Base-by-base conservation (phyloP, 1,139 yeast genomes). In the Scheffersomyces parashehatae region DNA sequence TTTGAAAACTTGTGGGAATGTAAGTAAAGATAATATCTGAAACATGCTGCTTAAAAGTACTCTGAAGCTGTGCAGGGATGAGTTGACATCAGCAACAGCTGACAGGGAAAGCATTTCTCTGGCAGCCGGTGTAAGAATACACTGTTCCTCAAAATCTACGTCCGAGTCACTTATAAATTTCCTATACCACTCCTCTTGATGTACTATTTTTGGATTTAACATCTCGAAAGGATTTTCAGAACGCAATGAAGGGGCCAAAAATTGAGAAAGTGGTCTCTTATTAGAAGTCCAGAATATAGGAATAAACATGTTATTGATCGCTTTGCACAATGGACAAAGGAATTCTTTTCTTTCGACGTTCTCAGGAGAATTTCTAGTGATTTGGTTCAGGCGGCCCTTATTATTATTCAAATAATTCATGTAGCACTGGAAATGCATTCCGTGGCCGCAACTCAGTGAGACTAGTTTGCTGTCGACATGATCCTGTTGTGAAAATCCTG, bases 391-490 rank as follows among this genome's bases (percentile, higher is more conserved):
- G 28, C 85, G 76, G 11, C 72, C 65, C 43, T 79, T 69, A 38
- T 77, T 74, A 14, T 81, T 74, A 40, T 72, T 71, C 56, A 82
- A 67, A 58, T 82, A 88, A 47, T 83, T 82, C 43, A 79, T 62
- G 54, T 85, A 87, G 58, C 99, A 93, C 30, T 79, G 76, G 51
- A 79, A 82, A 62, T 93, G 99, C 83, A 93, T 85, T 1, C 96
- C 95, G 65, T 93, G 99, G 0, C 97, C 96, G 68, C 99, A 93
- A 41, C 96, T 84, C 54, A 85, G 82, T 5, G 90, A 73, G 1
- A 87, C 82, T 6, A 84, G 68, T 41, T 75, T 75, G 40, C 67
- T 72, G 35, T 75, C 73, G 37, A 71, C 68, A 44, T 67, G 59
- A 5, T 65, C 64, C 16, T 59, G 64, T 12, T 64, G 56, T 1